Evolutionary conservation across 495 filamentous ascomycete genomes (phyloP), one percentile per base, ranked within the genome.

Genomic region (Penicillium goetzii): DNA sequence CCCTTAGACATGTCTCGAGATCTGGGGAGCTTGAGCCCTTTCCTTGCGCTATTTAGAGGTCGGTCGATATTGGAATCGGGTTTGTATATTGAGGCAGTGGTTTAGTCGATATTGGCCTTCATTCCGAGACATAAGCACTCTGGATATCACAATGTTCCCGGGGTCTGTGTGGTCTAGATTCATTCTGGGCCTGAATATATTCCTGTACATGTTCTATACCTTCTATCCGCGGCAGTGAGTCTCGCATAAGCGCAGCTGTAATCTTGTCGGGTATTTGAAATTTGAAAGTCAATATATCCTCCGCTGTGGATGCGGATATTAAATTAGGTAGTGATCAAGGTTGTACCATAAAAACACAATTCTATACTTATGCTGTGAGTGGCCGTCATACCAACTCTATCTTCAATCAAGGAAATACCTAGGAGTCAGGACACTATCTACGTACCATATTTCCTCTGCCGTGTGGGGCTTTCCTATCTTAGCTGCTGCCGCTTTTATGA

Each of bases 401-500:
- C 3, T 32, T 32, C 3, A 32, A 32, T 3, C 8, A 8, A 32
- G 30, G 30, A 32, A 3, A 32, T 32, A 32, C 30, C 30, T 32
- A 32, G n/a, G n/a, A n/a, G n/a, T n/a, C n/a, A n/a, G n/a, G n/a
- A n/a, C n/a, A n/a, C n/a, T n/a, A n/a, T n/a, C n/a, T 30, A 30
- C 28, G 28, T 30, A 30, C 28, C 28, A 30, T 30, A 3, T 30
- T 30, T 30, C 28, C 28, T 30, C 2, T 30, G 28, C 28, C 28
- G 6, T 30, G 33, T 34, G 33, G 30, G 50, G 51, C 40, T 49
- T 62, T 57, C 60, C 60, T 51, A 52, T 62, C 53, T 57, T 32
- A 51, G 60, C 52, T 67, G 64, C 60, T 56, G 61, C 68, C 55
- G 61, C 64, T 67, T 69, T 66, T 63, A 59, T 51, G 64, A 66